Conservation (phyloP, 768 basidiomycete species). For the Ramaria rubella region DNA sequence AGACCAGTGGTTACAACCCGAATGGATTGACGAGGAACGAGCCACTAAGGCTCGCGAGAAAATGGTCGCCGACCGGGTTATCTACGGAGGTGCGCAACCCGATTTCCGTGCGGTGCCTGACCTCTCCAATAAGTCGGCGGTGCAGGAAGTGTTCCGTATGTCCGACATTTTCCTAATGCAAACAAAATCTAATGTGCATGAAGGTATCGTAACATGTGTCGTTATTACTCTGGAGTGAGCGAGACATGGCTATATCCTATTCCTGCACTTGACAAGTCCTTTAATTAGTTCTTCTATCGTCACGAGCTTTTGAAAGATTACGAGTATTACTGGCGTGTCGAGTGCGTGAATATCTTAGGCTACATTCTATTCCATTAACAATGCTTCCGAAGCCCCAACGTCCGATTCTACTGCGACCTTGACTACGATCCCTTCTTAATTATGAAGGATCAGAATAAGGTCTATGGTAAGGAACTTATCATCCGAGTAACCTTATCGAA, state of each 20-base stretch:
- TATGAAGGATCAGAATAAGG: constrained; percentile 75
- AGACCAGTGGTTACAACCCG: constrained; percentile 53
- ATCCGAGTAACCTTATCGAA: neutral
- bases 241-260: neutral
- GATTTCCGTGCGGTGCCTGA: constrained; percentile 8
- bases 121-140: neutral
- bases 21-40: constrained; percentile 54
- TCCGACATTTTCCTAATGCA: constrained; percentile 14
- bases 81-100: constrained; percentile 38
- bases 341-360: constrained; percentile 40
- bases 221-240: constrained; percentile 85
- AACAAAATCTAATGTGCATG: neutral
- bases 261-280: constrained; percentile 11
- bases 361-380: neutral
- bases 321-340: constrained; percentile 88
- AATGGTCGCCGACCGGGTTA: constrained; percentile 55
- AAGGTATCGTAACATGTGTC: constrained; percentile 89
- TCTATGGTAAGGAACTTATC: constrained; percentile 60
- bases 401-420: constrained; percentile 78
- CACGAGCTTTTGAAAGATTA: constrained; percentile 72
- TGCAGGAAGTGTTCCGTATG: constrained; percentile 71
- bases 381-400: constrained; percentile 47
- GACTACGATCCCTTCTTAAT: constrained; percentile 73
- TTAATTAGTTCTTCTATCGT: constrained; percentile 74
- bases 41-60: constrained; percentile 50